Base-by-base conservation (phyloP, 768 basidiomycete species). In the Mycena epipterygia region DNA sequence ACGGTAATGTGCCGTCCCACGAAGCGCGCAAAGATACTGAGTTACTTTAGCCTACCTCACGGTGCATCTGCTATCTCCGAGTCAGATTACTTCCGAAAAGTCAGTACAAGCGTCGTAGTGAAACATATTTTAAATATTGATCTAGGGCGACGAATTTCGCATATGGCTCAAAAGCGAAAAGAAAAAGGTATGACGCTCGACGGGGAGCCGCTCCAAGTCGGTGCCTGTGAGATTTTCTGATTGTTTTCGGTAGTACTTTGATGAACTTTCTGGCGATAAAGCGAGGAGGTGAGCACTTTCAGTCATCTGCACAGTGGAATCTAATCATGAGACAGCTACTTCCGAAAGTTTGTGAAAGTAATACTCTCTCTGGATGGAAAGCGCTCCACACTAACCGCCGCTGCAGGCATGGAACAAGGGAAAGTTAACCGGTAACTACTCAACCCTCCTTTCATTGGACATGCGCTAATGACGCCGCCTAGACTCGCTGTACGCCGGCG, bases 291-390 rank as follows among this genome's bases (percentile, higher is more conserved):
- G 60, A 78, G 88, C 74, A 23, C 51, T 49, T 67, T 60, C 25
- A 30, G 48, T 62, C 67, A 61, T 68, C 72, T 42, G 58, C 68
- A 60, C 70, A 57, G 68, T 75, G 68, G 72, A 75, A 74, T 74
- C 80, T 83, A 68, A 84, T 78, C 58, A 58, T 74, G 77, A 68
- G 64, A 29, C 67, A 95, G 94, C 76, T 96, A 97, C 78, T 98
- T 98, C 78, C 91, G 92, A 75, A 97, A 96, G 81, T 98, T 98
- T 76, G 91, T 96, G 44, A 94, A 93, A 86, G 92, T 92, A 82
- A 57, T 30, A 74, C 21, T 37, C 33, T 46, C 25, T 65, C 58
- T 35, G 53, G 48, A 60, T 42, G n/a, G 35, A 27, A 29, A 33
- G 25, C 44, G 17, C 52, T 37, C 64, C 30, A 49, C 46, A 68